Evolutionary conservation across 2,329 filamentous ascomycete species (phyloP), one percentile per base, ranked within the genome.

Genomic region (Aspergillus sergii): DNA sequence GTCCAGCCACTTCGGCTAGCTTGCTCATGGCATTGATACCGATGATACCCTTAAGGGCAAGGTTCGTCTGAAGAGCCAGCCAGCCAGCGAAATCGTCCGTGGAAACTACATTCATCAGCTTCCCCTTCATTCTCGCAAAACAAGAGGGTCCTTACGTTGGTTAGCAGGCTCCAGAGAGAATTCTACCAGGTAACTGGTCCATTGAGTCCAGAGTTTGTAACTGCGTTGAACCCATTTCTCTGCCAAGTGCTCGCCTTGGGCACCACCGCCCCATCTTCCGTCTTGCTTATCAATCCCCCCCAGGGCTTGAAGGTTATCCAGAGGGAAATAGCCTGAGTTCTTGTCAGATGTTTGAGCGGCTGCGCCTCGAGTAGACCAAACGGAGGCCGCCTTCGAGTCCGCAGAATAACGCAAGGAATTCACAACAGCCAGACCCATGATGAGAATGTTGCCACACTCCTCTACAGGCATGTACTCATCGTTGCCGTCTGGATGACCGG

Each of bases 1-100:
- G 83, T 46, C 86, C 88, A 12, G 88, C 85, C 3, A 89, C 76
- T 28, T 84, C 81, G 1, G 91, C 85, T 28, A 95, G 84, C 67
- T 89, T 86, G 68, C 87, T 87, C 88, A 93, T 93, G 28, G 91
- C 91, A 73, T 89, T 88, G 75, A 94, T 90, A 26, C 91, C 92
- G 61, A 95, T 88, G 68, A 94, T 94, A 50, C 92, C 92, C 78
- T 95, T 95, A 64, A 95, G 82, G 0, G 91, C 92, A 26, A 95
- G 82, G 72, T 95, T 94, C 2, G 91, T 94, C 75, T 94, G 91
- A 66, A 94, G 88, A 5, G 89, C 86, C 23, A 93, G 82, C 76
- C 89, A 89, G 46, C 92, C 92, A 1, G 92, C 91, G 75, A 94
- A 95, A 73, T 95, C 92, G 72, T 95, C 92, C 1, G 92, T 95